Conservation (phyloP, 164 flowering plant species). For the grape (Vitis vinifera) region ASM3070453v1 NC_081823.1:7765001-7765500, state of each 20-base stretch:
- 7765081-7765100: no score
- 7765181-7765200: background rate
- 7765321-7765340: no score
- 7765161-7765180: no score
- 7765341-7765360: background rate
- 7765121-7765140: no score
- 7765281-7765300: background rate
- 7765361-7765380: background rate
- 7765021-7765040: no score
- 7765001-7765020: no score
- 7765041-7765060: no score
- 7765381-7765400: conserved; percentile 61
- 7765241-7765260: background rate
- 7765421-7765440: conserved; percentile 78
- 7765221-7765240: background rate
- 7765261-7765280: conserved; percentile 1
- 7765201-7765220: background rate
- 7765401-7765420: conserved; percentile 91
- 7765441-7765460: conserved; percentile 82
- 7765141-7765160: no score
- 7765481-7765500: conserved; percentile 60
- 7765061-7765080: no score
- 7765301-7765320: no score
- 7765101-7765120: no score
- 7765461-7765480: conserved; percentile 72